Conservation (phyloP, 345 rosid genomes). For the Syzygium jambos region DNA sequence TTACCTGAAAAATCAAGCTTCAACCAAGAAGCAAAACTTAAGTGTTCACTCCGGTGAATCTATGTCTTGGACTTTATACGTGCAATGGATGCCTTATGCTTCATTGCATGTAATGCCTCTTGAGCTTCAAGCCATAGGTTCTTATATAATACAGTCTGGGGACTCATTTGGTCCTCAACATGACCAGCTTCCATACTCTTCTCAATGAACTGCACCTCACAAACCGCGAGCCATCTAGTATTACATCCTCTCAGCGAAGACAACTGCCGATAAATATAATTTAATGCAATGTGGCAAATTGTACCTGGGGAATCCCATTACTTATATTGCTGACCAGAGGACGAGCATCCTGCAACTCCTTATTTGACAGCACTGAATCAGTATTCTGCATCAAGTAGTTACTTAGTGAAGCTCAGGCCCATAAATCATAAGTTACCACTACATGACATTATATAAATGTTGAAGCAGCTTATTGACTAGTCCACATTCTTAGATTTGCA, state of each 20-base stretch:
- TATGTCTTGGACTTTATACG: background rate
- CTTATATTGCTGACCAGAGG: constrained; percentile 14
- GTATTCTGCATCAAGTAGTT: background rate
- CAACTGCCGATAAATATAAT: background rate
- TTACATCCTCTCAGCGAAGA: background rate
- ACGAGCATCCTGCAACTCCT: constrained; percentile 10
- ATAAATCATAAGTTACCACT: background rate
- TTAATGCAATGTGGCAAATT: background rate
- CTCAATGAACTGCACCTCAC: constrained; percentile 18
- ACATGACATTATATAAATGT: background rate
- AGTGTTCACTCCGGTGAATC: background rate
- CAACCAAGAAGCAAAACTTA: background rate
- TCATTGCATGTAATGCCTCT: constrained; percentile 29
- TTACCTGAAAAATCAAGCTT: background rate
- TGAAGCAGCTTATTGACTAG: background rate
- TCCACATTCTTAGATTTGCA: background rate
- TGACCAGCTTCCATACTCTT: constrained; percentile 8
- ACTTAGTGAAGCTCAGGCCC: background rate
- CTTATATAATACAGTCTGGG: constrained; percentile 23
- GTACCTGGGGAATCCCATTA: constrained; percentile 22
- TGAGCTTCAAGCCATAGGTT: constrained; percentile 35
- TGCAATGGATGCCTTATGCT: constrained; percentile 14
- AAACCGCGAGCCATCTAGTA: background rate
- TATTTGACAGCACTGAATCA: background rate
- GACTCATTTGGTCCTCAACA: constrained; percentile 13